Evolutionary conservation across 495 filamentous ascomycete genomes (phyloP).

Genomic region (Annulohypoxylon bovei): DNA sequence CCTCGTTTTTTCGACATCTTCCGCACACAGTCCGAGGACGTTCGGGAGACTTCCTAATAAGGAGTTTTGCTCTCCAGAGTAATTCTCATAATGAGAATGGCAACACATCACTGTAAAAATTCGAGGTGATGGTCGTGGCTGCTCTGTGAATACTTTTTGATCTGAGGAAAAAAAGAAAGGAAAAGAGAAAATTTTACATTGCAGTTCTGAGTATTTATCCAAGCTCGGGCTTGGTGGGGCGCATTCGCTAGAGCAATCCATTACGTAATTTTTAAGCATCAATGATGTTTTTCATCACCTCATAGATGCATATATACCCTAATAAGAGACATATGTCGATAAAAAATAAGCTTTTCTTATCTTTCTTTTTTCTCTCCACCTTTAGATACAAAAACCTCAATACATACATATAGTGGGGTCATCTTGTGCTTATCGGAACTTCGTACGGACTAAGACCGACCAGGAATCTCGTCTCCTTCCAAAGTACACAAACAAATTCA

Average conservation of each 20-base stretch:
- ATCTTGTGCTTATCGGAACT: not conserved
- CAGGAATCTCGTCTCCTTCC: not conserved
- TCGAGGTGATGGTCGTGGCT: conserved; percentile 63
- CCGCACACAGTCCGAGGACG: conserved; percentile 51
- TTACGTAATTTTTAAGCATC: not conserved
- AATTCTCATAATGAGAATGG: conserved; percentile 55
- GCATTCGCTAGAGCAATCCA: not conserved
- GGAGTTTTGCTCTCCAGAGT: conserved; percentile 60
- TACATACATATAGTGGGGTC: not conserved
- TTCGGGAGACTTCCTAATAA: conserved; percentile 64
- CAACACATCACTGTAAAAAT: conserved; percentile 60
- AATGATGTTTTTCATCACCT: too few relatives aligned
- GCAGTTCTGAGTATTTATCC: conserved; percentile 15
- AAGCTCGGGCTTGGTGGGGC: not conserved
- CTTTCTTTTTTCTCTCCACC: not conserved
- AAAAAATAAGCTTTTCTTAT: too few relatives aligned
- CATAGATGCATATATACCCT: too few relatives aligned
- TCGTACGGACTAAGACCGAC: not conserved
- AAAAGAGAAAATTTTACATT: conserved; percentile 24
- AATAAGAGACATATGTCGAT: too few relatives aligned
- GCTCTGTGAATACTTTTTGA: conserved; percentile 64
- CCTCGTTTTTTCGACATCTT: conserved; percentile 59
- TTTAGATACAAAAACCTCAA: not conserved
- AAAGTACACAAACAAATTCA: not conserved
- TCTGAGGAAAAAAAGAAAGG: conserved; percentile 55